Evolutionary conservation across 2,329 filamentous ascomycete species (phyloP), one percentile per base, ranked within the genome.

Genomic region (Aspergillus sp.): DNA sequence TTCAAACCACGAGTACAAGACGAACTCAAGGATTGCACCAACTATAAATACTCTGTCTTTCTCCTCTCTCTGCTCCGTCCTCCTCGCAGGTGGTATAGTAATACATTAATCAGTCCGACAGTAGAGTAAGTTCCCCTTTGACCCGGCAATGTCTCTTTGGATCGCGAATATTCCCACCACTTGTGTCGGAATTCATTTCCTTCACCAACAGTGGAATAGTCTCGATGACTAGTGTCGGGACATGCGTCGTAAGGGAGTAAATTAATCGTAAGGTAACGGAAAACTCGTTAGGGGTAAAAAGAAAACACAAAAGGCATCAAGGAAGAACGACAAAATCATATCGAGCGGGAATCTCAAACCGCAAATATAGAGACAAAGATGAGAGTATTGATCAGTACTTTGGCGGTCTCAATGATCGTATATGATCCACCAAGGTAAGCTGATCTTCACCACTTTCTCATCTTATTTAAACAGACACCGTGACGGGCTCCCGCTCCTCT

Each of bases 401-500:
- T 50, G 43, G 52, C 39, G 50, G 19, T n/a, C 48, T 47, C 25
- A 55, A 51, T 10, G 21, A 47, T 17, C 23, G 6, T 41, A 53
- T 41, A 17, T 23, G 36, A 53, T 39, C 50, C 36, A 41, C 19
- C 36, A 12, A 15, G 45, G 39, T 45, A 30, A 17, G 17, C 39
- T 55, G 53, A 15, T 30, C 10, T 19, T 50, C 54, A 32, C 47
- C 21, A n/a, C 15, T n/a, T 8, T 58, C 43, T 15, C 17, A 49
- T 19, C 25, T 9, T 55, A 19, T 43, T 59, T 61, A 60, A 51
- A 60, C 60, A 23, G 59, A 66, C 38, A 57, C 67, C 25, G 64
- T 62, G n/a, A 73, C 66, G 25, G 72, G 68, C 57, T 72, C 73
- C 47, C 73, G 67, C 62, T 74, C 75, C 55, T 75, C 73, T 62